Conservation (phyloP, 108 stramenopile genomes). For the Pseudonitzschia pungens region DNA sequence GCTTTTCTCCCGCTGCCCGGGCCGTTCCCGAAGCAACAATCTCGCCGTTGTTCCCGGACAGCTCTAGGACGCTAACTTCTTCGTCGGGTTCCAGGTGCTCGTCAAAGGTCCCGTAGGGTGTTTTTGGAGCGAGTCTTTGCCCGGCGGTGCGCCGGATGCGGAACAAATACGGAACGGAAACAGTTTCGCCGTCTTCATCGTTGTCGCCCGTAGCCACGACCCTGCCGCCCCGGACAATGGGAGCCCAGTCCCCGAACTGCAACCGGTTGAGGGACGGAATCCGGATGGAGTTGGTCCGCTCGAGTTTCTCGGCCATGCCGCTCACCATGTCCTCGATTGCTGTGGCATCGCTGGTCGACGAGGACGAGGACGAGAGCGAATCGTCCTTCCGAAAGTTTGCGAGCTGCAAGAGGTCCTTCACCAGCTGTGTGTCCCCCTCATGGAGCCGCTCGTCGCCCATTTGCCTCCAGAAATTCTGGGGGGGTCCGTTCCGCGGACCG, state of each 20-base stretch:
- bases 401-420: neutral
- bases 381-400: neutral
- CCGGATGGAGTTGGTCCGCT: conserved; percentile 1
- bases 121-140: neutral
- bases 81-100: conserved; percentile 8
- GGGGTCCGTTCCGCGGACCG: conserved; percentile 9
- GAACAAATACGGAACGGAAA: neutral
- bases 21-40: neutral
- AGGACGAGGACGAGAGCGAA: too few species aligned
- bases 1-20: neutral
- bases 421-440: neutral
- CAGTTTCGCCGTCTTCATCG: neutral
- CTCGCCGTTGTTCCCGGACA: neutral
- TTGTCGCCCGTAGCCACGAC: neutral
- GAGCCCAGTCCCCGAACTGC: neutral
- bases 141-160: neutral
- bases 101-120: conserved; percentile 3
- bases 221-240: conserved; percentile 1
- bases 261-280: conserved; percentile 9
- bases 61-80: neutral
- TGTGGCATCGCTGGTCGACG: neutral
- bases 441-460: neutral
- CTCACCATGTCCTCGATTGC: neutral
- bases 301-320: neutral
- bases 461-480: conserved; percentile 14